A percentile compares a stretch with the other conserved stretches of the same genome.
Evolutionary conservation across 768 basidiomycete genomes (phyloP).

Genomic region (Mycena venus): DNA sequence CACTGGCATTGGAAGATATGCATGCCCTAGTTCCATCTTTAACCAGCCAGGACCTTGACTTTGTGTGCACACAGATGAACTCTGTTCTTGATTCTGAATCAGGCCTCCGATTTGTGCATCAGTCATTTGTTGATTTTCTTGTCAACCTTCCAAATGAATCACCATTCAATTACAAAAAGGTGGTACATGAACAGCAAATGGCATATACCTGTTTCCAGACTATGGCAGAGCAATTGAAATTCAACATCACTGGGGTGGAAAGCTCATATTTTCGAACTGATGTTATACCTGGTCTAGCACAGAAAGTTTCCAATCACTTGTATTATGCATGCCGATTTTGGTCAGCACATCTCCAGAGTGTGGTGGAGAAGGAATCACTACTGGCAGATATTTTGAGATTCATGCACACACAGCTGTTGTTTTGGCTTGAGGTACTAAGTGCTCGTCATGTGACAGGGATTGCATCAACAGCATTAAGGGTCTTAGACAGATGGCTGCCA

Average conservation of each 20-base stretch:
- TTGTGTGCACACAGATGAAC: not conserved
- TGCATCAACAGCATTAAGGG: not conserved
- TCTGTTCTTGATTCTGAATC: constrained; percentile 11
- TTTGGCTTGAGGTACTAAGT: constrained; percentile 15
- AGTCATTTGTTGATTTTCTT: constrained; percentile 12
- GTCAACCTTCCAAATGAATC: not conserved
- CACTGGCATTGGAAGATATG: not conserved
- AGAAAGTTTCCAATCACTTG: not conserved
- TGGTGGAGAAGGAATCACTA: not conserved
- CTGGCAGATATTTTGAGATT: not conserved
- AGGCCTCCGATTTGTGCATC: constrained; percentile 16
- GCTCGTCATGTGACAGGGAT: not conserved
- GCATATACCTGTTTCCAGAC: not conserved
- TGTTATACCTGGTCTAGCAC: not conserved
- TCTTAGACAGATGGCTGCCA: not conserved
- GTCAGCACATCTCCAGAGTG: not conserved
- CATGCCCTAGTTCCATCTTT: not conserved
- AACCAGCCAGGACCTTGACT: not conserved
- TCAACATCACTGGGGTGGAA: constrained; percentile 4
- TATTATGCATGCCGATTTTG: constrained; percentile 10
- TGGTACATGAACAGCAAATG: not conserved
- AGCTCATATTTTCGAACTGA: not conserved
- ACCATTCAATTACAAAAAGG: not conserved
- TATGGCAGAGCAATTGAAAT: not conserved
- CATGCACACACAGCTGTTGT: not conserved